Base-by-base conservation (phyloP, 331 rosid genomes). In the Acacia concinna region DNA sequence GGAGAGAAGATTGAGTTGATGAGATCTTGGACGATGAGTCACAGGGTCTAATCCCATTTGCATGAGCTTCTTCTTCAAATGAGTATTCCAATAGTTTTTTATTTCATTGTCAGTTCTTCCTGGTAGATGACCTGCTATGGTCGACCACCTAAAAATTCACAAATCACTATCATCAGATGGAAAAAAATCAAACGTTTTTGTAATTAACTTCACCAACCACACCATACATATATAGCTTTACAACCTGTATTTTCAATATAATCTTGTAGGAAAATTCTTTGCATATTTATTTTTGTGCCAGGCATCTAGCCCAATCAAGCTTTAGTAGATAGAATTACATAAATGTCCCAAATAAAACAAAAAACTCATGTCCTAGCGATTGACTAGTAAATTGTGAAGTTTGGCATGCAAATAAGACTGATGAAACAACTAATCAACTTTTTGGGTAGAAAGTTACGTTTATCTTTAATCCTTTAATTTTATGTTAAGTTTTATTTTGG, bases 51-150 rank as follows among this genome's bases (percentile, higher is more conserved):
- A 79, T 1, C 96, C 97, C 94, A 89, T 93, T 80, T 85, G 84
- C 4, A 91, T 34, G 79, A 91, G 93, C 85, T 88, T 93, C 73
- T 89, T 93, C 89, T 84, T 92, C 23, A 92, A 23, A 71, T 87
- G 92, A 0, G 97, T 90, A 82, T 92, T 92, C 97, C 97, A 92
- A 17, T 87, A 92, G 60, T 92, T 92, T 83, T 92, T 92, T n/a
- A 92, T 89, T 71, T 92, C 97, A 66, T 92, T 92, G 38, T 92
- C 97, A 3, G 95, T 92, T 77, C 95, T 80, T 9, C 97, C 93
- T 14, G 97, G 96, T 41, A 90, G 86, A 89, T 89, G 89, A 28
- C 88, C 89, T 32, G 97, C 97, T 86, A 90, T 92, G 0, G 89
- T 81, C 1, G 97, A 86, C 97, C 97, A 92, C 89, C 97, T 90